Conservation (phyloP, 2,329 filamentous ascomycete genomes). For the Monosporascus sp. region DNA sequence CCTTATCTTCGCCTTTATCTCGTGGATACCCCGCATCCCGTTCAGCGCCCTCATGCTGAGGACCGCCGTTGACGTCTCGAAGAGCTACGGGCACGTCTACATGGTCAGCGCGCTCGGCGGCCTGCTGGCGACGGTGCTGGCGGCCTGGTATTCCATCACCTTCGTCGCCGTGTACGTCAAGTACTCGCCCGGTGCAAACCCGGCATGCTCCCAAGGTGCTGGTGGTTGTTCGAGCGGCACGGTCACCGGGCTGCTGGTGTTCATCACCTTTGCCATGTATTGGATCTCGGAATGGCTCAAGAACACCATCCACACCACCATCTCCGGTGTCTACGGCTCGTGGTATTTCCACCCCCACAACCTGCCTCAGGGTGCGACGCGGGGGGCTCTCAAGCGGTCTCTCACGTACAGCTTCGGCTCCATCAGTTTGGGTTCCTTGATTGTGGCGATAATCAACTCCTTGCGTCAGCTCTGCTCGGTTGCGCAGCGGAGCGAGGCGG, state of each 20-base stretch:
- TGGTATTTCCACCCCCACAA: conserved; percentile 80
- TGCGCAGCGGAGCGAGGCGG: conserved; percentile 61
- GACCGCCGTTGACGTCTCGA: conserved; percentile 79
- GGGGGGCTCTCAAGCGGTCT: conserved; percentile 75
- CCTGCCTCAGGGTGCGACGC: conserved; percentile 72
- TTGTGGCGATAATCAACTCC: conserved; percentile 84
- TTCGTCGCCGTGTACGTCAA: conserved; percentile 81
- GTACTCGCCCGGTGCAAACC: conserved; percentile 62
- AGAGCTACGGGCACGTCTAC: conserved; percentile 80
- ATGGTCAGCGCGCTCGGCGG: conserved; percentile 81
- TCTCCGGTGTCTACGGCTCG: conserved; percentile 82
- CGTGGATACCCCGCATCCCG: conserved; percentile 85
- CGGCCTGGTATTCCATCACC: conserved; percentile 81
- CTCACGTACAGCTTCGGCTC: conserved; percentile 91
- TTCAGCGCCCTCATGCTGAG: conserved; percentile 88
- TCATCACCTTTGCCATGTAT: conserved; percentile 86
- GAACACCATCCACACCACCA: conserved; percentile 83
- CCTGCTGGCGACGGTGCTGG: conserved; percentile 67
- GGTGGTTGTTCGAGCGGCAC: conserved; percentile 67
- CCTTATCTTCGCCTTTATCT: conserved; percentile 75
- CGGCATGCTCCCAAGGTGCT: conserved; percentile 44
- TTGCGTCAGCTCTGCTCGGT: conserved; percentile 76
- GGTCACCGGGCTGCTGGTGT: conserved; percentile 79
- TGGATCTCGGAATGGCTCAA: conserved; percentile 94
- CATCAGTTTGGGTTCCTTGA: conserved; percentile 77